Conservation (phyloP, 768 basidiomycete species). For the Cubamyces lactineus region DNA sequence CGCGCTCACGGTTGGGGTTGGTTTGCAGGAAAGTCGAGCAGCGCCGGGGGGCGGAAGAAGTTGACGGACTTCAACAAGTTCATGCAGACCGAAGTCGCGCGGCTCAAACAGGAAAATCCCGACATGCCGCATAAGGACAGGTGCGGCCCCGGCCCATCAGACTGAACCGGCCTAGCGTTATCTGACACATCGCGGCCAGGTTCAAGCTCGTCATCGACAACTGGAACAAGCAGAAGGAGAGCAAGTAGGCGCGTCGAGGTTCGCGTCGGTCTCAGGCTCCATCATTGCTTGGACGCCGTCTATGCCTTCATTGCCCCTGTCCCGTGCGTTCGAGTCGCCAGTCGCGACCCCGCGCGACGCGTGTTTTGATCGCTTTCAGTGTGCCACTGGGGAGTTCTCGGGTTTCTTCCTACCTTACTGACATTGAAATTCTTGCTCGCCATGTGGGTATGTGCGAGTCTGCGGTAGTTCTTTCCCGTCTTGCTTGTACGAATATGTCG, state of each 20-base stretch:
- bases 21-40: conserved; percentile 53
- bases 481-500: conserved; percentile 9
- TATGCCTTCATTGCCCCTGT: neutral
- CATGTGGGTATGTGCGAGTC: conserved; percentile 2
- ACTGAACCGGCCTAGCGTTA: conserved; percentile 41
- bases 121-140: conserved; percentile 74
- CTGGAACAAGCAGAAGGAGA: conserved; percentile 75
- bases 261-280: neutral
- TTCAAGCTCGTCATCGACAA: conserved; percentile 74
- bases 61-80: conserved; percentile 80
- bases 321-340: neutral
- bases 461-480: neutral
- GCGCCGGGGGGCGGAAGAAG: conserved; percentile 57
- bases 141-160: conserved; percentile 42
- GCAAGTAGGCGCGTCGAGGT: conserved; percentile 37
- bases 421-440: neutral
- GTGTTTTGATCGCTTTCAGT: neutral
- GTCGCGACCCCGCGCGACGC: neutral
- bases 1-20: conserved; percentile 20
- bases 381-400: conserved; percentile 40
- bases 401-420: conserved; percentile 2
- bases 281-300: neutral
- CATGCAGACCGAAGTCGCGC: conserved; percentile 78
- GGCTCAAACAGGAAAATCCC: conserved; percentile 76
- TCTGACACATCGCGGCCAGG: conserved; percentile 21